Conservation (phyloP, 1,284 basidiomycete species). For the Apiotrichum mycotoxinovorans region DNA sequence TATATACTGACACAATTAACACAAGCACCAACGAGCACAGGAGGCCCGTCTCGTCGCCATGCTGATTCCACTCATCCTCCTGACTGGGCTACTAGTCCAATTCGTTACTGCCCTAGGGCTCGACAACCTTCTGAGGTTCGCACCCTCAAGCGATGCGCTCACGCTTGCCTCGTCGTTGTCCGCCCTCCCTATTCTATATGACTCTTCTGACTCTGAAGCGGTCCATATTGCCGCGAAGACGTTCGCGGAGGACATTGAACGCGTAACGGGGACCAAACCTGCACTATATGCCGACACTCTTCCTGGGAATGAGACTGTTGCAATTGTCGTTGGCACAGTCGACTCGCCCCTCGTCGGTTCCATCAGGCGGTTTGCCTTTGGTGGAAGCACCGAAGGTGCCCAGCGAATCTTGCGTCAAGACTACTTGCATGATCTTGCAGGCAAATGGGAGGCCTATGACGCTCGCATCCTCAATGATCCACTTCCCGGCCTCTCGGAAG, state of each 20-base stretch:
- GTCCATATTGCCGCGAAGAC: constrained; percentile 61
- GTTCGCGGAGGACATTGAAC: constrained; percentile 61
- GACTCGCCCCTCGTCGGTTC: constrained; percentile 58
- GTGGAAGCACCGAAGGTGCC: background rate
- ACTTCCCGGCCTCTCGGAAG: constrained; percentile 58
- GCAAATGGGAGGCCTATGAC: constrained; percentile 63
- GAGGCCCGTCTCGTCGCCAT: too few species aligned
- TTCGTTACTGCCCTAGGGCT: too few species aligned
- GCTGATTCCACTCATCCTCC: too few species aligned
- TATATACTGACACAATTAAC: too few species aligned
- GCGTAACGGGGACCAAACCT: constrained; percentile 58
- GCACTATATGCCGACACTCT: constrained; percentile 22
- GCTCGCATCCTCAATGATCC: constrained; percentile 57
- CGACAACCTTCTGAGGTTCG: background rate
- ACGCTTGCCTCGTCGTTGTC: constrained; percentile 3
- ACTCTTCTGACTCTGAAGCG: constrained; percentile 13
- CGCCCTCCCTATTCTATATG: constrained; percentile 13
- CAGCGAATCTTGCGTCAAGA: too few species aligned
- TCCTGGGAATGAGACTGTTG: constrained; percentile 39
- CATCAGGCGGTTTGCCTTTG: background rate
- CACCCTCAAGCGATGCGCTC: constrained; percentile 1
- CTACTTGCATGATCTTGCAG: constrained; percentile 25
- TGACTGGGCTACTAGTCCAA: too few species aligned
- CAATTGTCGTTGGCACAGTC: constrained; percentile 63
- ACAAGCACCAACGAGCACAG: too few species aligned